These are phyloP conservation scores for Fusarium heterosporum DNA, from an alignment of 2,329 filamentous ascomycete genomes.

Conservation along the genomic window DNA sequence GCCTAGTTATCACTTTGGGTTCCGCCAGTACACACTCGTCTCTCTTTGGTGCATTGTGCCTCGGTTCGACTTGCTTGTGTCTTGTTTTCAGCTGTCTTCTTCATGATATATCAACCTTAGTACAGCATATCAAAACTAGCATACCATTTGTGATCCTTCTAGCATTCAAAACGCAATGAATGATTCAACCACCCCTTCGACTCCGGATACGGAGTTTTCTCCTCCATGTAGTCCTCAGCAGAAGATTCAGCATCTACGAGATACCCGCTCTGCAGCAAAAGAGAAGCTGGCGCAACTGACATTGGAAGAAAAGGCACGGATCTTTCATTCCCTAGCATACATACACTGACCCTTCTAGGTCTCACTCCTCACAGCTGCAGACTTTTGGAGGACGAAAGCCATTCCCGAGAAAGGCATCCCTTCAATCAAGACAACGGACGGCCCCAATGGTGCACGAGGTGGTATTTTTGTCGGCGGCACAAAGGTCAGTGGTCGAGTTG, in stretches of 20 bases:
- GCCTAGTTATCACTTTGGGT: constrained; percentile 3
- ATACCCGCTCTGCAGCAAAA: constrained; percentile 57
- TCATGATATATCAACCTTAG: constrained; percentile 4
- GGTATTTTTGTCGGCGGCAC: constrained; percentile 76
- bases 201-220: constrained; percentile 64
- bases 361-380: constrained; percentile 69
- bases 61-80: constrained; percentile 14
- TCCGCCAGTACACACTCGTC: constrained; percentile 3
- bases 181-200: constrained; percentile 51
- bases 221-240: constrained; percentile 58
- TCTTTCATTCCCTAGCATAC: neutral
- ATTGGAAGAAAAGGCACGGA: constrained; percentile 67
- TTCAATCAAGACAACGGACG: constrained; percentile 74
- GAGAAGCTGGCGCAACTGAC: constrained; percentile 65
- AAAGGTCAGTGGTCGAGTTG: constrained; percentile 57
- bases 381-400: constrained; percentile 77
- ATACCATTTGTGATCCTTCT: neutral
- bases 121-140: neutral
- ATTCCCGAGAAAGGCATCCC: constrained; percentile 73
- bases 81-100: neutral
- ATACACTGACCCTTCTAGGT: constrained; percentile 55
- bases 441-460: constrained; percentile 76
- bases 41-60: constrained; percentile 4
- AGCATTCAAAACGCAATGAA: constrained; percentile 27
- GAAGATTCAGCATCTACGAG: constrained; percentile 51